Percentiles rank a stretch among this genome's conserved stretches.
Conservation (phyloP, 352 stramenopile genomes). For the Globisporangium sylvaticum region DNA sequence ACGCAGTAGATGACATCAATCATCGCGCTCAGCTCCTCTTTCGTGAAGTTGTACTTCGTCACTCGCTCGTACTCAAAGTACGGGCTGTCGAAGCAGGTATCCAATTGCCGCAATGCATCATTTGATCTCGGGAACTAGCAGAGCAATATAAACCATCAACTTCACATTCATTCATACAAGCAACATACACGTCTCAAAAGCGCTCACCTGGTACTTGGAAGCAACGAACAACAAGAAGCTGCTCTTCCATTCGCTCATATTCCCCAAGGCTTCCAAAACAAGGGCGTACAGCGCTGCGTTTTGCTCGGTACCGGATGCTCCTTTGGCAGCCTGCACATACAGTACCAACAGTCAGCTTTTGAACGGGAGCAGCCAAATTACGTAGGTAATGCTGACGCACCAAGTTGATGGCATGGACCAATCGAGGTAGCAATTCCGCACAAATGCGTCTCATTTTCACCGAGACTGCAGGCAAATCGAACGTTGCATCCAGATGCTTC, state of each 20-base stretch:
- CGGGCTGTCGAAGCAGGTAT: constrained; percentile 24
- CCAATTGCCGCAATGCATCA: constrained; percentile 23
- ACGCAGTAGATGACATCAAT: constrained; percentile 60
- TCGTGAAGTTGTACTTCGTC: constrained; percentile 67
- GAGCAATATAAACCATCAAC: neutral
- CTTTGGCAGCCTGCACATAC: neutral
- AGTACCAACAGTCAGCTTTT: neutral
- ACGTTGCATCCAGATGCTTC: constrained; percentile 24
- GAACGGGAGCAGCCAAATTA: neutral
- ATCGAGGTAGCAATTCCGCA: constrained; percentile 28
- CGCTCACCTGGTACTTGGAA: constrained; percentile 51
- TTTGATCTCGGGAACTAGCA: constrained; percentile 31
- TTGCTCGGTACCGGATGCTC: constrained; percentile 12
- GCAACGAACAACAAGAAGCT: constrained; percentile 45
- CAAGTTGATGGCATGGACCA: constrained; percentile 42
- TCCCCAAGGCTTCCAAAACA: constrained; percentile 27
- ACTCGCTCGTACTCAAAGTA: constrained; percentile 67
- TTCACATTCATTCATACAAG: neutral
- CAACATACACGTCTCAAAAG: neutral
- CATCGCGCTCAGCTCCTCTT: constrained; percentile 54
- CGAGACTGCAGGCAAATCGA: constrained; percentile 28
- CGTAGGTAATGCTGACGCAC: constrained; percentile 11
- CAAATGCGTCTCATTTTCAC: constrained; percentile 27
- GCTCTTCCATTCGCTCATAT: constrained; percentile 59
- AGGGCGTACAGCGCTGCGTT: constrained; percentile 24